phyloP scores from a whole-genome alignment of 495 filamentous ascomycete genomes.

The Sabuloglossum arenarium region DNA sequence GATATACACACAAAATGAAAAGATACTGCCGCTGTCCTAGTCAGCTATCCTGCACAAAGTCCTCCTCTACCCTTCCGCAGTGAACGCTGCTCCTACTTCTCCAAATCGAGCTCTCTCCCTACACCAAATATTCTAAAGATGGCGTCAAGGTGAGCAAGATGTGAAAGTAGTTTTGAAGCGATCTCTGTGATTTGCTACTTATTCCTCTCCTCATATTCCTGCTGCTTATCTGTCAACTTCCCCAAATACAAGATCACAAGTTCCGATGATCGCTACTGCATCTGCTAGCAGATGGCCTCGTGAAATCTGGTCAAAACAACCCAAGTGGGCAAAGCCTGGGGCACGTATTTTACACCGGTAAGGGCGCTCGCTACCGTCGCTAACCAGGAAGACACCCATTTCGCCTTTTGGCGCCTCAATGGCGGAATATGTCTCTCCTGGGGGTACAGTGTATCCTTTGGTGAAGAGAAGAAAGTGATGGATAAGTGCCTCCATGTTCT shows the following conservation, averaged over 20 bases:
- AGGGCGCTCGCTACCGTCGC: slow-evolving; percentile 84
- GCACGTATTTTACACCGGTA: slow-evolving; percentile 97
- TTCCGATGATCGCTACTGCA: slow-evolving; percentile 84
- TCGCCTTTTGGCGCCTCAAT: slow-evolving; percentile 99
- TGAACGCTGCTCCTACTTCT: neutral
- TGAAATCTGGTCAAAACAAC: slow-evolving; percentile 79
- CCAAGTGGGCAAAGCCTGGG: slow-evolving; percentile 89
- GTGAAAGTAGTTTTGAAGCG: neutral
- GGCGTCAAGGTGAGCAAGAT: neutral
- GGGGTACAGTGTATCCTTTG: slow-evolving; percentile 95
- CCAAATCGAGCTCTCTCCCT: neutral
- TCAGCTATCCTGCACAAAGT: slow-evolving; percentile 8
- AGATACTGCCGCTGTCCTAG: neutral
- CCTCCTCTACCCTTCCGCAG: slow-evolving; percentile 20
- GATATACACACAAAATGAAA: neutral
- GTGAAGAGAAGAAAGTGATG: slow-evolving; percentile 98
- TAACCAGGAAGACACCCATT: slow-evolving; percentile 97
- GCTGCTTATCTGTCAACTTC: slow-evolving; percentile 16
- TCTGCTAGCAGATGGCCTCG: slow-evolving; percentile 89
- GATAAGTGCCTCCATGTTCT: slow-evolving; percentile 99
- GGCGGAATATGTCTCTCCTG: slow-evolving; percentile 90
- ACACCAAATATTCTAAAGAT: neutral
- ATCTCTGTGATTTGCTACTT: neutral
- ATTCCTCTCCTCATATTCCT: slow-evolving; percentile 14
- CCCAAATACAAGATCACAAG: slow-evolving; percentile 5